Percentiles rank a stretch among this genome's conserved stretches.
Evolutionary conservation across 768 basidiomycete species (phyloP).

Genomic region (Candolleomyces aberdarensis): DNA sequence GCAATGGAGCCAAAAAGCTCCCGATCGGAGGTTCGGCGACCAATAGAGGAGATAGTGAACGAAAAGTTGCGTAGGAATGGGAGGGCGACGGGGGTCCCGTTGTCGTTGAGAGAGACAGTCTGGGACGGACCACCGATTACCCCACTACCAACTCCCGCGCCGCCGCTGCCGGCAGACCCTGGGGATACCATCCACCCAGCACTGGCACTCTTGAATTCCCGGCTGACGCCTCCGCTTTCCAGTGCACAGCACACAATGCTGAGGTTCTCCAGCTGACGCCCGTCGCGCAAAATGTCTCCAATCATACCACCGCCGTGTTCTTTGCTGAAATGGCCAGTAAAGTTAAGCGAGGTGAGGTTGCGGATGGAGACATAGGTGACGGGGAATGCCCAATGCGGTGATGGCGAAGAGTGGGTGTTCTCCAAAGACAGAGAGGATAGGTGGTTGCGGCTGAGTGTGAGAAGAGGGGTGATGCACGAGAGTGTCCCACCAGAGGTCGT

Average conservation of each 20-base stretch:
- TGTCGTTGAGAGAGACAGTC: not conserved
- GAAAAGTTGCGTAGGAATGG: constrained; percentile 68
- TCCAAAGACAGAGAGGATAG: constrained; percentile 55
- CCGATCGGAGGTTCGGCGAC: constrained; percentile 45
- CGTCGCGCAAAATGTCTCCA: constrained; percentile 56
- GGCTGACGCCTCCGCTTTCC: constrained; percentile 46
- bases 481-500: constrained; percentile 41
- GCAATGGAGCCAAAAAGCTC: constrained; percentile 69
- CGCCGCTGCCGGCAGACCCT: not conserved
- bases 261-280: constrained; percentile 62
- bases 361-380: constrained; percentile 50
- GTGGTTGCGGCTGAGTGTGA: constrained; percentile 48
- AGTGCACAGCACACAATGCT: constrained; percentile 49
- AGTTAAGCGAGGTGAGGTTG: constrained; percentile 62
- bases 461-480: constrained; percentile 40
- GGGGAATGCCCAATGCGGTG: constrained; percentile 55
- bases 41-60: constrained; percentile 44
- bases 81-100: constrained; percentile 8
- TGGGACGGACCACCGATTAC: not conserved
- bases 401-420: constrained; percentile 40
- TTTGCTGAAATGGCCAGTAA: constrained; percentile 47
- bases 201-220: constrained; percentile 34
- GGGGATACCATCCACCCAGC: not conserved
- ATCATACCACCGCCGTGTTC: constrained; percentile 25
- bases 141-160: constrained; percentile 26